These are phyloP conservation scores for Porcisia deanei DNA, from an alignment of 208 protist species.

Conservation along the genomic window DNA sequence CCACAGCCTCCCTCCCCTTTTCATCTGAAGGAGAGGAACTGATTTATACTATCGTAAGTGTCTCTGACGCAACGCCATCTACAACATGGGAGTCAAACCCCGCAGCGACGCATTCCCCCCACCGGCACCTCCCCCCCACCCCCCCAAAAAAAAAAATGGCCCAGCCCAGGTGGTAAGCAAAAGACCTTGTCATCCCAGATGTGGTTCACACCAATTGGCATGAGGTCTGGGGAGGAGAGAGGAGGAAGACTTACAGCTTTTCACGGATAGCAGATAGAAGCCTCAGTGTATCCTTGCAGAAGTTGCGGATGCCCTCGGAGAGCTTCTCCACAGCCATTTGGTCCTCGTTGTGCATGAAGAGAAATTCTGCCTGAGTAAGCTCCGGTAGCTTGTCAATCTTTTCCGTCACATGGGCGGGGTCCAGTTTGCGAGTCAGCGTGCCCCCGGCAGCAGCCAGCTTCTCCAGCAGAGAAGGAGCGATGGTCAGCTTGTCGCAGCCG, in stretches of 20 bases:
- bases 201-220: no score
- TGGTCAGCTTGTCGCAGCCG: conserved; percentile 97
- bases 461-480: conserved; percentile 95
- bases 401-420: conserved; percentile 42
- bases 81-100: no score
- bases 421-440: conserved; percentile 62
- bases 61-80: neutral
- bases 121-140: neutral
- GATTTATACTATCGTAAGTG: neutral
- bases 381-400: conserved; percentile 57
- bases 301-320: conserved; percentile 96
- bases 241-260: conserved; percentile 38
- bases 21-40: neutral
- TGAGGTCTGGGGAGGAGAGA: no score
- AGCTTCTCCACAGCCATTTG: conserved; percentile 98
- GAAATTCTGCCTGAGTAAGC: conserved; percentile 68
- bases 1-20: neutral
- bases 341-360: conserved; percentile 89
- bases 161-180: no score
- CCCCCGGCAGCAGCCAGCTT: conserved; percentile 75
- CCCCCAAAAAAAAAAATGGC: neutral
- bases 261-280: conserved; percentile 76
- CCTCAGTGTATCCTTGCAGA: conserved; percentile 93
- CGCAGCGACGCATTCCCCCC: no score
- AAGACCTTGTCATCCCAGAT: no score